Evolutionary conservation across 2,329 filamentous ascomycete species (phyloP), one percentile per base, ranked within the genome.

Genomic region (Botrytis cinerea): DNA sequence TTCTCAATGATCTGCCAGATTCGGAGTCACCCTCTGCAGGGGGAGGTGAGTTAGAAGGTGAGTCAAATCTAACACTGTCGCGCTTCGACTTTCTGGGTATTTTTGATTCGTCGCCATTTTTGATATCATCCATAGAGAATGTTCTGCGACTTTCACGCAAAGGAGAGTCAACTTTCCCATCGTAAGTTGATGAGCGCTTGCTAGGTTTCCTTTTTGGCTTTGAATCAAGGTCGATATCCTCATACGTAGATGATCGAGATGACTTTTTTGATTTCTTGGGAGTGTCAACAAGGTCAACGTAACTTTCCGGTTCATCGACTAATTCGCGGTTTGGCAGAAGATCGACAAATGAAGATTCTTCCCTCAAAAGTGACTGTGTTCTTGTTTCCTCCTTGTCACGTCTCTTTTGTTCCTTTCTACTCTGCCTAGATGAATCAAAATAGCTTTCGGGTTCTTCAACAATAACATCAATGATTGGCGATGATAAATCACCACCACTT

Each of bases 321-420:
- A 78, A 68, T 43, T 71, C 70, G 18, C 74, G 38, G n/a, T 75
- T 66, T 45, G 75, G 51, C 54, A 71, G 71, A 40, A 79, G 75
- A 32, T 73, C 73, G 51, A 74, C 61, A 38, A 76, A 76, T 14
- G 76, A 75, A n/a, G 72, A 61, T 63, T 79, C 77, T n/a, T 80
- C 79, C 60, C 72, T 66, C 45, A 77, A 69, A 43, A 72, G 84
- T 82, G 75, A 83, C 66, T 80, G 79, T 46, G 28, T 64, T 74
- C 79, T 75, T 75, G 81, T 79, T 32, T 80, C 80, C 25, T 81
- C 82, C 79, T 86, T 86, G 45, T 86, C 84, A 25, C 82, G 81
- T 80, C 84, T 85, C 79, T 85, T 86, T 77, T 83, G 83, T 74
- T 87, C 85, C 79, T 86, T 87, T 78, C 85, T 87, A 79, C 82